phyloP scores from a whole-genome alignment of 345 rosid species.

The Litchi chinensis region DNA sequence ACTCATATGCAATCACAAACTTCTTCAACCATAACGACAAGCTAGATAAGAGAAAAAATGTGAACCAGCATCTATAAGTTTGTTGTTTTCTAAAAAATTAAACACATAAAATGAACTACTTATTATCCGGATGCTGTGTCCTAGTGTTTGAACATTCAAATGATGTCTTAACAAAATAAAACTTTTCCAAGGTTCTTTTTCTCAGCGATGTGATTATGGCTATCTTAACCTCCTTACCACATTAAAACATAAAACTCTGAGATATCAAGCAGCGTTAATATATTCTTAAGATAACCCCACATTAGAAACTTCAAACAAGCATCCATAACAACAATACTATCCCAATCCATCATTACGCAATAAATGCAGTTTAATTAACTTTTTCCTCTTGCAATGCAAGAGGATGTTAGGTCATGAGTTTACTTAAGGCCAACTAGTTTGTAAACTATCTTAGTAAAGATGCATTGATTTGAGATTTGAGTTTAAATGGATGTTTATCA shows the following conservation, averaged over 20 bases:
- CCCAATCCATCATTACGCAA: background rate
- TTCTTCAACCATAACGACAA: slow-evolving; percentile 9
- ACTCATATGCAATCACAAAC: slow-evolving; percentile 4
- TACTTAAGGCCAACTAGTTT: too few species aligned
- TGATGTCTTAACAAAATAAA: background rate
- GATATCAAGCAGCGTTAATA: background rate
- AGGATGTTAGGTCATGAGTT: too few species aligned
- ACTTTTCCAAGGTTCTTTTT: background rate
- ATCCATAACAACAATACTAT: background rate
- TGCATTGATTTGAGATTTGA: too few species aligned
- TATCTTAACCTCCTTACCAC: slow-evolving; percentile 4
- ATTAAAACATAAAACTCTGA: background rate
- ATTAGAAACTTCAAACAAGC: background rate
- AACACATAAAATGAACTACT: background rate
- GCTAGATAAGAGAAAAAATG: slow-evolving; percentile 9
- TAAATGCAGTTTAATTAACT: too few species aligned
- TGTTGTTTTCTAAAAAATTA: background rate
- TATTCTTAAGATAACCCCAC: too few species aligned
- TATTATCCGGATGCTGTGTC: background rate
- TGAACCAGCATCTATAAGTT: background rate
- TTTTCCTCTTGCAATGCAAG: too few species aligned
- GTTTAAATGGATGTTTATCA: too few species aligned
- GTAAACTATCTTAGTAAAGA: too few species aligned
- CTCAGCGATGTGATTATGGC: background rate
- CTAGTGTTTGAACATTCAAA: background rate